Conservation (phyloP, 345 rosid genomes). For the Brassica carinata region DNA sequence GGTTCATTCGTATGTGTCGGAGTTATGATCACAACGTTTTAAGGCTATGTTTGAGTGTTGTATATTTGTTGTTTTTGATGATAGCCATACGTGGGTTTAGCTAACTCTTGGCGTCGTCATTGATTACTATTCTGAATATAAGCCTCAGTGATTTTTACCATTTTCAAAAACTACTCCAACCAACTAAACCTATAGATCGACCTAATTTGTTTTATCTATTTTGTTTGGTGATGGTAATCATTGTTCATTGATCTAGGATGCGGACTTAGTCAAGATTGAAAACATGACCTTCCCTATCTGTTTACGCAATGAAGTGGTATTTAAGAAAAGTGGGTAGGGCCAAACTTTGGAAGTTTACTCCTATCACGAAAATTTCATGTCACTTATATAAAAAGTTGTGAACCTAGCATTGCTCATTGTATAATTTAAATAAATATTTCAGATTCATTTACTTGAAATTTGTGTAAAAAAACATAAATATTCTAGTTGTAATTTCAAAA, state of each 20-base stretch:
- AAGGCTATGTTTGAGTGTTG: neutral
- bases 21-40: constrained; percentile 22
- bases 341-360: neutral
- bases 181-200: neutral
- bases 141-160: neutral
- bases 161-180: constrained; percentile 26
- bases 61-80: neutral
- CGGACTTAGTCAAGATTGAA: constrained; percentile 8
- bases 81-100: neutral
- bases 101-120: constrained; percentile 9
- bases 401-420: neutral
- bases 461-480: neutral
- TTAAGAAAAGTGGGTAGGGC: neutral
- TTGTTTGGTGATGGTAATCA: neutral
- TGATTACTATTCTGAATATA: neutral
- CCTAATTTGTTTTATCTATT: neutral
- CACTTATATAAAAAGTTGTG: neutral
- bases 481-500: neutral
- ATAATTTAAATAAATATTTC: neutral
- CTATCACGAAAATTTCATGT: neutral
- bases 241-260: constrained; percentile 5
- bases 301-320: neutral
- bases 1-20: constrained; percentile 33
- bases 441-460: neutral
- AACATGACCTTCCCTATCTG: neutral